Evolutionary conservation across 202 grass and related monocot genomes (phyloP).

Genomic region (Cymbopogon flexuosus): DNA sequence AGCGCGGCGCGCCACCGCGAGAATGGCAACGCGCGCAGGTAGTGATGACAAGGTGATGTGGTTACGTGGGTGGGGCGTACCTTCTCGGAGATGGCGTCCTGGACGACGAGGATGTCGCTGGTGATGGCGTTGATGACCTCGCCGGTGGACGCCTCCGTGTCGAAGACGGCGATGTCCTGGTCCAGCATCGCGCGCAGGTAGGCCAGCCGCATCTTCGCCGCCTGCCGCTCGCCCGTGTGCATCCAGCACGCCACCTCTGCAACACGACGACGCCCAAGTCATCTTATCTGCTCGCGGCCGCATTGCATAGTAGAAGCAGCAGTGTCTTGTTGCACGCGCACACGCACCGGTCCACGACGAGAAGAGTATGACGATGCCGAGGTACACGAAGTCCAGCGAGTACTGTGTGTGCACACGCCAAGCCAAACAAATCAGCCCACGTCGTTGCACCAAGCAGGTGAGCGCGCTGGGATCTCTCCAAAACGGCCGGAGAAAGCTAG

Average conservation of each 20-base stretch:
- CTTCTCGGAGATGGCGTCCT: slow-evolving; percentile 99
- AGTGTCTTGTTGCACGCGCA: slow-evolving; percentile 1
- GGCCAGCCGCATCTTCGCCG: slow-evolving; percentile 92
- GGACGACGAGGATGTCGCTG: slow-evolving; percentile 89
- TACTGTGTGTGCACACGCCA: slow-evolving; percentile 49
- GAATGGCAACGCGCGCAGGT: slow-evolving; percentile 12
- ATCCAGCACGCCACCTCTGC: slow-evolving; percentile 99
- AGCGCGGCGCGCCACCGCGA: neutral
- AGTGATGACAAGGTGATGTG: no score
- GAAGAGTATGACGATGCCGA: slow-evolving; percentile 84
- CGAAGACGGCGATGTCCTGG: slow-evolving; percentile 92
- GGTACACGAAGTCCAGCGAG: slow-evolving; percentile 92
- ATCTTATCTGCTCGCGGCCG: neutral
- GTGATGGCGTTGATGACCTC: slow-evolving; percentile 99
- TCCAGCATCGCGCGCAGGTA: slow-evolving; percentile 90
- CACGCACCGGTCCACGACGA: slow-evolving; percentile 86
- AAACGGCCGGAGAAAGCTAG: neutral
- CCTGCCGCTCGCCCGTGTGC: slow-evolving; percentile 96
- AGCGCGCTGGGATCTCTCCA: neutral
- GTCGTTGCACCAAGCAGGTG: neutral
- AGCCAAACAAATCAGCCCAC: neutral
- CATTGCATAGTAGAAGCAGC: neutral
- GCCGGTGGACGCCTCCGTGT: slow-evolving; percentile 92
- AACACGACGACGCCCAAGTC: neutral
- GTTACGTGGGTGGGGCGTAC: neutral